Evolutionary conservation across 805 yeast genomes (phyloP), one percentile per base, ranked within the genome.

Genomic region (Zygoascus bituminiphila): DNA sequence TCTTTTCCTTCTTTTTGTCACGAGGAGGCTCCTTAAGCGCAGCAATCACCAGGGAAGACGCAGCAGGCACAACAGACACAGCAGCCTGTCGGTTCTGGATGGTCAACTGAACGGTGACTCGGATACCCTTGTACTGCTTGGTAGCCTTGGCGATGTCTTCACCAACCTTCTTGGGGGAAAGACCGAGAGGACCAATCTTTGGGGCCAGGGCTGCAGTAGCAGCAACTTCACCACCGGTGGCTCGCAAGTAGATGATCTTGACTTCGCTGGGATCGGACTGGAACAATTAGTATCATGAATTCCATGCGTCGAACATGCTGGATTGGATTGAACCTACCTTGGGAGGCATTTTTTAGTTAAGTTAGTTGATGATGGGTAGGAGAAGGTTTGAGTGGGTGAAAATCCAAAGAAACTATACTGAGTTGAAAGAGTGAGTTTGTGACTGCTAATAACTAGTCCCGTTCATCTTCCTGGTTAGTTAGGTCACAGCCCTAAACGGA

Each of bases 181-280:
- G 81, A 88, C 98, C 98, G 73, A 93, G 87, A 66, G 98, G 98
- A 87, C 98, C 98, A 72, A 93, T 93, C 91, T 93, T 93, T 74
- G 98, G 98, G 66, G 98, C 98, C 70, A 93, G 85, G 63, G 98
- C 96, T 62, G 98, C 86, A 58, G 98, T 88, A 69, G 97, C 96
- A 80, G 98, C 98, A 69, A 93, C 94, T 82, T 93, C 98, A 82
- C 98, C 98, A 86, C 98, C 98, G 66, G 88, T 94, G 77, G 98
- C 97, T 85, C 98, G 88, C 77, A 93, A 79, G 87, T 91, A 91
- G 78, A 93, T 79, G 86, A 78, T 87, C 78, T 89, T 89, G 73
- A 93, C 96, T 86, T 93, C 98, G 80, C 64, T 77, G 71, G 98
- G 98, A 76, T 93, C 98, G 78, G 89, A 82, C 82, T 44, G 9